Evolutionary conservation across 176 grass and related monocot species (phyloP).

Genomic region (Aegilops longissima): DNA sequence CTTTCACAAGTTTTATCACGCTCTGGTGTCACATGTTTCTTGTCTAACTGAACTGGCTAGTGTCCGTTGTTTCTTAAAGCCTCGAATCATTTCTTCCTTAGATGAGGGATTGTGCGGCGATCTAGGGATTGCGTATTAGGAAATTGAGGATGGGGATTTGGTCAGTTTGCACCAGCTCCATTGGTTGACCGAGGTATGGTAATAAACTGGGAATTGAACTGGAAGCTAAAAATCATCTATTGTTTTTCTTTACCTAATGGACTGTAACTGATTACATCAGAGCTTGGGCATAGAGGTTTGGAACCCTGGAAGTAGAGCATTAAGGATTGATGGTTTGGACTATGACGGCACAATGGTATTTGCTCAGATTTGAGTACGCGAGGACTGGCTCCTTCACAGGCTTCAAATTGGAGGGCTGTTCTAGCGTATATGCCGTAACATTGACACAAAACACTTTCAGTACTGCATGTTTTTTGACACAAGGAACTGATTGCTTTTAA

Average conservation of each 20-base stretch:
- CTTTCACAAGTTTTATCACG: not conserved
- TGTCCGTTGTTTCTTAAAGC: slow-evolving; percentile 36
- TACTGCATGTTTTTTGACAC: slow-evolving; percentile 12
- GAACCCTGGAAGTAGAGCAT: slow-evolving; percentile 32
- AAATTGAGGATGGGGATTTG: slow-evolving; percentile 45
- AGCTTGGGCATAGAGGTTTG: slow-evolving; percentile 40
- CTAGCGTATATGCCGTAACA: slow-evolving; percentile 1
- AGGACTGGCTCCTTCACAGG: slow-evolving; percentile 7
- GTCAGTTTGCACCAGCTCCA: slow-evolving; percentile 37
- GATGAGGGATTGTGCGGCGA: slow-evolving; percentile 51
- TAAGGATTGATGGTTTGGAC: slow-evolving; percentile 36
- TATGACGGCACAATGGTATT: not conserved
- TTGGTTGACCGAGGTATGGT: slow-evolving; percentile 55
- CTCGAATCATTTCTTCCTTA: slow-evolving; percentile 42
- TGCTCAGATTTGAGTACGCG: slow-evolving; percentile 8
- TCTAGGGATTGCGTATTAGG: slow-evolving; percentile 56
- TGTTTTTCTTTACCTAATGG: slow-evolving; percentile 25
- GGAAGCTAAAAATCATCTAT: slow-evolving; percentile 32
- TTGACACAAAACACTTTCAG: slow-evolving; percentile 3
- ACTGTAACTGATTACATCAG: slow-evolving; percentile 42
- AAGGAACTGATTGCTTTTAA: slow-evolving; percentile 26
- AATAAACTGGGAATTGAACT: slow-evolving; percentile 38
- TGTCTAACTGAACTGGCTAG: slow-evolving; percentile 22
- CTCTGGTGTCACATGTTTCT: not conserved
- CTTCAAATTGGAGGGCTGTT: not conserved